Conservation (phyloP, 106 monocot genomes). For the Acorus gramineus region DNA sequence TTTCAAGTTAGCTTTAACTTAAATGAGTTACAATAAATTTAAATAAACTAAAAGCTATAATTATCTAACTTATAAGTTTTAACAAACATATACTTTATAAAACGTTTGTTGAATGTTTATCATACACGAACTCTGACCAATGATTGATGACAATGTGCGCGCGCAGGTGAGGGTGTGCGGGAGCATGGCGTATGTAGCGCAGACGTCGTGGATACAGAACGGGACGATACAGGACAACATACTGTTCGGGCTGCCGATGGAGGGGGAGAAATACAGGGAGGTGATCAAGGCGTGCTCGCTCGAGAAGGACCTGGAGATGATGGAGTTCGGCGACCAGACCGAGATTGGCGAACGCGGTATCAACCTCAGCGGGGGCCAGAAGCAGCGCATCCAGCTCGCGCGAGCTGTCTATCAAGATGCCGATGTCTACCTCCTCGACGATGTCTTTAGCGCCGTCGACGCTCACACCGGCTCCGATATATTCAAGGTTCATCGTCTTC, state of each 20-base stretch:
- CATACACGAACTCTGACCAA: too few relatives aligned
- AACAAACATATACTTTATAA: too few relatives aligned
- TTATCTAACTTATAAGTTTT: too few relatives aligned
- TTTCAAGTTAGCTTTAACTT: too few relatives aligned
- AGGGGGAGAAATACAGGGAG: conserved; percentile 52
- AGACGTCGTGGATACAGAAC: conserved; percentile 98
- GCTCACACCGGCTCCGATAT: conserved; percentile 93
- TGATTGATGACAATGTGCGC: too few relatives aligned
- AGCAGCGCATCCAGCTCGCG: conserved; percentile 93
- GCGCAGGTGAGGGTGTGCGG: conserved; percentile 70
- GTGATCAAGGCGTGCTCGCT: conserved; percentile 67
- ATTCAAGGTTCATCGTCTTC: conserved; percentile 54
- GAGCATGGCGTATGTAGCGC: conserved; percentile 79
- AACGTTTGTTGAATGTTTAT: too few relatives aligned
- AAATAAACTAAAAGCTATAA: too few relatives aligned
- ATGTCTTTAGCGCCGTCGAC: conserved; percentile 97
- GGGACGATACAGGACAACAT: conserved; percentile 88
- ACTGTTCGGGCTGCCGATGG: conserved; percentile 62
- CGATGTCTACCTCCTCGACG: conserved; percentile 93
- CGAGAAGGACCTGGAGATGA: conserved; percentile 90
- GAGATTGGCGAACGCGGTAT: conserved; percentile 97
- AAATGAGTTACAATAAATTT: too few relatives aligned
- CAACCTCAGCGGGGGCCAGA: conserved; percentile 96
- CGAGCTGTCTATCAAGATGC: conserved; percentile 93
- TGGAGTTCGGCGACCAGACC: conserved; percentile 98